Percentiles rank a stretch among this genome's conserved stretches.
Conservation (phyloP, 257 asterid genomes). For the Eucommia ulmoides region DNA sequence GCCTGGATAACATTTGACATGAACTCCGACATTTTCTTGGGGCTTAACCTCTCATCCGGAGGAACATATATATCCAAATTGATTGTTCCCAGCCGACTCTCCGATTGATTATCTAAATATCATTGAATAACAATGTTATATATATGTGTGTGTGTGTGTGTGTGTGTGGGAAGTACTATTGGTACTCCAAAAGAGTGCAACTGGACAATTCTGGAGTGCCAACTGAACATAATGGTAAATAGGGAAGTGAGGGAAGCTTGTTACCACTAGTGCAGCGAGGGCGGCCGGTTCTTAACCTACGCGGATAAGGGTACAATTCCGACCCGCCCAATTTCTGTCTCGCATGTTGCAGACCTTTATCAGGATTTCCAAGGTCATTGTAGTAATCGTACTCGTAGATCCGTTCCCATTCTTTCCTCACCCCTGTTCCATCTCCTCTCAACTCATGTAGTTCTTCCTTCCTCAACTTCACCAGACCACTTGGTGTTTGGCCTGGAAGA, state of each 20-base stretch:
- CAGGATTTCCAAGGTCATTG: constrained; percentile 30
- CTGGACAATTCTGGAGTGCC: not conserved
- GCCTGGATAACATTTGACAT: constrained; percentile 20
- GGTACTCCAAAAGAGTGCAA: not conserved
- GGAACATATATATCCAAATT: constrained; percentile 22
- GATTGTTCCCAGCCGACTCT: constrained; percentile 19
- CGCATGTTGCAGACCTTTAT: constrained; percentile 10
- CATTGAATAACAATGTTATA: not conserved
- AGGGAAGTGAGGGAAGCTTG: not conserved
- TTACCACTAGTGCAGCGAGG: constrained; percentile 22
- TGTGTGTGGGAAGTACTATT: not conserved
- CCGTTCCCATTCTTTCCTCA: constrained; percentile 31
- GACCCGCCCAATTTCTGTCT: constrained; percentile 36
- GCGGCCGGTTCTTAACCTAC: constrained; percentile 33
- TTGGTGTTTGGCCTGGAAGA: constrained; percentile 36
- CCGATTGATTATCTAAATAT: constrained; percentile 3
- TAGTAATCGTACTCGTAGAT: constrained; percentile 34
- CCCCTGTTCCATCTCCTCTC: constrained; percentile 35
- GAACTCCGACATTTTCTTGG: constrained; percentile 26
- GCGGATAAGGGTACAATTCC: constrained; percentile 31
- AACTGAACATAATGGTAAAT: not conserved
- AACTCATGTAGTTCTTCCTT: constrained; percentile 25
- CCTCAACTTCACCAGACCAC: constrained; percentile 22
- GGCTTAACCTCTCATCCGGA: constrained; percentile 34
- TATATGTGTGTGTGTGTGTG: constrained; percentile 7